Conservation (phyloP, 1,284 basidiomycete genomes). For the Erythrobasidium hasegawianum region DNA sequence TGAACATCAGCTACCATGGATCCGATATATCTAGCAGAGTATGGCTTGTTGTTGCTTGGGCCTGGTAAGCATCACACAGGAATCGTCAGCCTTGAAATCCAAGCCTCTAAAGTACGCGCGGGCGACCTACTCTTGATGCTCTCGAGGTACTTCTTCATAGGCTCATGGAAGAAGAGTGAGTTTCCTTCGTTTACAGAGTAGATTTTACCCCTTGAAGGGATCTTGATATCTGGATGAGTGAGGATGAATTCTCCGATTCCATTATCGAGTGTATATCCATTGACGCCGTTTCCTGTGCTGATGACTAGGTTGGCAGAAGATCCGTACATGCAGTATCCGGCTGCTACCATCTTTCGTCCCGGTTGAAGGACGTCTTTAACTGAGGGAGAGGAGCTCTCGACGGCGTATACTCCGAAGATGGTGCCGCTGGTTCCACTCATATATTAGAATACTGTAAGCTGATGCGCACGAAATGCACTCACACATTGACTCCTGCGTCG, state of each 20-base stretch:
- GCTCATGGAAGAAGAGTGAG: constrained; percentile 85
- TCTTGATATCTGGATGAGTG: constrained; percentile 93
- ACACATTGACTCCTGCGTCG: constrained; percentile 98
- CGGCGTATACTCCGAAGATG: constrained; percentile 95
- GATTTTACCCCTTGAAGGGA: constrained; percentile 93
- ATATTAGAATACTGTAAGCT: background rate
- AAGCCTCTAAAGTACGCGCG: background rate
- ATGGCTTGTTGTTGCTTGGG: constrained; percentile 48
- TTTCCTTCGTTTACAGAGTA: constrained; percentile 99
- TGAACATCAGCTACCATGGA: constrained; percentile 99
- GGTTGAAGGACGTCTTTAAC: constrained; percentile 87
- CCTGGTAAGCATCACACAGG: too few relatives aligned
- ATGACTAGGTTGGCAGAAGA: constrained; percentile 97
- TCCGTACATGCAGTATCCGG: constrained; percentile 76
- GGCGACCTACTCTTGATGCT: constrained; percentile 80
- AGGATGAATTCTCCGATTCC: constrained; percentile 96
- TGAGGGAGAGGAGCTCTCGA: constrained; percentile 66
- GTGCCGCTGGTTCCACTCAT: constrained; percentile 59
- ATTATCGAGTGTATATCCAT: constrained; percentile 97
- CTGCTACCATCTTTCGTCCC: constrained; percentile 95
- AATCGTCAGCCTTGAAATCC: constrained; percentile 56
- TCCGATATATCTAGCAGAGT: constrained; percentile 78
- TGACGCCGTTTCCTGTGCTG: constrained; percentile 91
- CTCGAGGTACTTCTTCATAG: constrained; percentile 81
- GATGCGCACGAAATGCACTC: background rate